Conservation (phyloP, 2,329 filamentous ascomycete genomes). For the Aspergillus sp. region DNA sequence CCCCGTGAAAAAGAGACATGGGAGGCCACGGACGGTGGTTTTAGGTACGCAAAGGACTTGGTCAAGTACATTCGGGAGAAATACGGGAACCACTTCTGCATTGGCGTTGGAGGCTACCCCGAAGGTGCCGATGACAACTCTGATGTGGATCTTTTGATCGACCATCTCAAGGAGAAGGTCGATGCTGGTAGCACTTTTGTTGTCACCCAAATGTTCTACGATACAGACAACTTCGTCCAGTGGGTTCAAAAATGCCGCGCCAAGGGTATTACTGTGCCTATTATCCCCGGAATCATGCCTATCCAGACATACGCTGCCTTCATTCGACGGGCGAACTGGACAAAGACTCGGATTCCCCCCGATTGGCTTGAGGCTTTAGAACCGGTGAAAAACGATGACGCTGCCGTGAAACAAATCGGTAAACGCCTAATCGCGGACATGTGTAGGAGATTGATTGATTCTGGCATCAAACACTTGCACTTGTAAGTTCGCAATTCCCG, state of each 20-base stretch:
- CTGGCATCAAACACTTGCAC: constrained; percentile 84
- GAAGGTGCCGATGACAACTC: constrained; percentile 94
- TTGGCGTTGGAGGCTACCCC: constrained; percentile 94
- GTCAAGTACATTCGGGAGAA: constrained; percentile 77
- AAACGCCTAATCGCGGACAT: constrained; percentile 84
- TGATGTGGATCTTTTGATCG: constrained; percentile 78
- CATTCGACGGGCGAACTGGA: constrained; percentile 84
- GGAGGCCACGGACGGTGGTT: constrained; percentile 82
- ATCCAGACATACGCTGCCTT: constrained; percentile 96
- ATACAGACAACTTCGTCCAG: constrained; percentile 87
- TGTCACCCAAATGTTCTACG: constrained; percentile 99
- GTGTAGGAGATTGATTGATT: constrained; percentile 80
- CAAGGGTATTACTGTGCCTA: constrained; percentile 78
- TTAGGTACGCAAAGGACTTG: constrained; percentile 88
- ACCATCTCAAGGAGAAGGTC: constrained; percentile 95
- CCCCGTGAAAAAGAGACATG: constrained; percentile 92
- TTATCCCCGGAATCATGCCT: constrained; percentile 86
- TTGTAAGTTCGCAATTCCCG: constrained; percentile 57
- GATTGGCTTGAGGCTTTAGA: constrained; percentile 81
- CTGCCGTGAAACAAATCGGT: constrained; percentile 84
- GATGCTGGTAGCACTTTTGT: constrained; percentile 92
- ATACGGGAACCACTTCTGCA: constrained; percentile 91
- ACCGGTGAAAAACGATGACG: constrained; percentile 94
- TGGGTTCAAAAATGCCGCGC: constrained; percentile 88
- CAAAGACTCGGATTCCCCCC: constrained; percentile 78